A percentile compares a stretch with the other conserved stretches of the same genome.
Conservation (phyloP, 495 filamentous ascomycete genomes). For the Glarea lozoyensis region DNA sequence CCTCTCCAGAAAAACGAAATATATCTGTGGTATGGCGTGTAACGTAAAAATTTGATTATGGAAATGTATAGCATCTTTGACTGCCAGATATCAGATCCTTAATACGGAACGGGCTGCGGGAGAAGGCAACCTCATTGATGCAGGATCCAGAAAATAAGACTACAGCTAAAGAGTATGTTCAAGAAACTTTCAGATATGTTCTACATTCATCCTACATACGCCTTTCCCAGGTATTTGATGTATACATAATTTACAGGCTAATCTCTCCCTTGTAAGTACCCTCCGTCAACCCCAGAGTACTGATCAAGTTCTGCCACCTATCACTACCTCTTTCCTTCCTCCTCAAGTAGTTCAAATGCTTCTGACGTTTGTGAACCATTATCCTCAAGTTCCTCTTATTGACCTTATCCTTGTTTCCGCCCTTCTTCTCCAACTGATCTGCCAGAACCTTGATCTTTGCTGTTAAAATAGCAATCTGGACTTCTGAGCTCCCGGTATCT, state of each 20-base stretch:
- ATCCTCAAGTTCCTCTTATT: conserved; percentile 85
- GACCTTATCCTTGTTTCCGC: conserved; percentile 66
- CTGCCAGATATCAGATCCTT: no score
- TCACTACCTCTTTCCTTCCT: conserved; percentile 83
- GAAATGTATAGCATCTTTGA: no score
- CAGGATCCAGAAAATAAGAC: no score
- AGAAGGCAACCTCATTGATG: no score
- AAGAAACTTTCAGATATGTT: conserved; percentile 1
- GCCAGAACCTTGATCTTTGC: conserved; percentile 82
- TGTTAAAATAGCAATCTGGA: conserved; percentile 95
- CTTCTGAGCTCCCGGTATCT: conserved; percentile 89
- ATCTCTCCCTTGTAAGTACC: conserved; percentile 84
- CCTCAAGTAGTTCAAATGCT: conserved; percentile 75
- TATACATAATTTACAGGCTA: conserved; percentile 42
- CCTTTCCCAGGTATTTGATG: conserved; percentile 2
- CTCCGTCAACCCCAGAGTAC: conserved; percentile 76
- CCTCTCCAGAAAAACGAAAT: no score
- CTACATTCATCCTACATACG: conserved; percentile 25
- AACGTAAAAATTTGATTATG: no score
- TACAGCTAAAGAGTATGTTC: no score
- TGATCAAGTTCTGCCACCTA: conserved; percentile 75
- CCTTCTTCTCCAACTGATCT: conserved; percentile 44
- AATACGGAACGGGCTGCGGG: no score
- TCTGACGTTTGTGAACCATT: conserved; percentile 84
- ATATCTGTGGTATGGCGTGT: no score